Evolutionary conservation across 2,329 filamentous ascomycete genomes (phyloP).

Genomic region (Aspergillus fumigatiaffinis): DNA sequence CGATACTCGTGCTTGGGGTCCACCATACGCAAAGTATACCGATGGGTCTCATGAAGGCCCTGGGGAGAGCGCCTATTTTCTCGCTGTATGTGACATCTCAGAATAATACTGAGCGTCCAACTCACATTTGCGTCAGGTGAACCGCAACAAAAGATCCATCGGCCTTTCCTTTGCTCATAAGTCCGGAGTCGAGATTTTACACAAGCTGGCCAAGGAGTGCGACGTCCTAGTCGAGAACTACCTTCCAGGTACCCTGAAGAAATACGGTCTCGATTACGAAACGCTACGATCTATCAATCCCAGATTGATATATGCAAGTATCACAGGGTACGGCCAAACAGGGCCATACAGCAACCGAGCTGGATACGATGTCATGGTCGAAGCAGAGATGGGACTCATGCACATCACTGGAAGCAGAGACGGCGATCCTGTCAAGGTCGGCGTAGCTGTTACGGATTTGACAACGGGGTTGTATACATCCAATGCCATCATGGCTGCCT

Average conservation of each 20-base stretch:
- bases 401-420: slow-evolving; percentile 90
- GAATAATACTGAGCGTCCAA: neutral
- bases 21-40: slow-evolving; percentile 81
- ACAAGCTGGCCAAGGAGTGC: slow-evolving; percentile 76
- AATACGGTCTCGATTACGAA: slow-evolving; percentile 86
- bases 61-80: slow-evolving; percentile 92
- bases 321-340: slow-evolving; percentile 95
- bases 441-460: slow-evolving; percentile 92
- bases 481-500: slow-evolving; percentile 90
- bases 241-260: slow-evolving; percentile 80
- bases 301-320: slow-evolving; percentile 84
- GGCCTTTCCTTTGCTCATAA: slow-evolving; percentile 86
- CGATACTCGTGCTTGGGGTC: slow-evolving; percentile 94
- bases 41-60: slow-evolving; percentile 57
- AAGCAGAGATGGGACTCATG: slow-evolving; percentile 97
- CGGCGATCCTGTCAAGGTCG: slow-evolving; percentile 92
- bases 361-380: slow-evolving; percentile 99
- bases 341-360: slow-evolving; percentile 83
- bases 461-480: slow-evolving; percentile 94
- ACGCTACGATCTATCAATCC: slow-evolving; percentile 79
- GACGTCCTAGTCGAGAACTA: slow-evolving; percentile 98
- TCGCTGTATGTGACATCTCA: slow-evolving; percentile 59
- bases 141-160: slow-evolving; percentile 95
- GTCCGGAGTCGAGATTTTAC: slow-evolving; percentile 78
- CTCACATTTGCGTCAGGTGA: slow-evolving; percentile 57